Percentiles rank a stretch among this genome's conserved stretches.
Conservation (phyloP, 768 basidiomycete genomes). For the Serendipita indica region DNA sequence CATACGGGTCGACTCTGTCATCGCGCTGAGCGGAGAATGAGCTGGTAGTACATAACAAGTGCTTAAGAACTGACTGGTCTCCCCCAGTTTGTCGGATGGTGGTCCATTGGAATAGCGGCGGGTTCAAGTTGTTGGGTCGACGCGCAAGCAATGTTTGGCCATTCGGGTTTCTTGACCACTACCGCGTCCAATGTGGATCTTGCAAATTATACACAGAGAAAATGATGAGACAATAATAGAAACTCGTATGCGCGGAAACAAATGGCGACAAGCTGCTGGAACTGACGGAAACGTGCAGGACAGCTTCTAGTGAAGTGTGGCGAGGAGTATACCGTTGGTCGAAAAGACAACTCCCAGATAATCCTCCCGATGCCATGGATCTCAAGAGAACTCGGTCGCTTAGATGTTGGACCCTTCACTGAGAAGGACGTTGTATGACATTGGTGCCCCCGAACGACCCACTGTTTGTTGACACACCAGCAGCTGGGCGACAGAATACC, state of each 20-base stretch:
- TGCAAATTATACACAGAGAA: background rate
- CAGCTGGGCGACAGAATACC: background rate
- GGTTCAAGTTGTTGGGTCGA: slow-evolving; percentile 8
- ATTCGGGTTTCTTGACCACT: background rate
- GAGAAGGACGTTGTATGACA: slow-evolving; percentile 1
- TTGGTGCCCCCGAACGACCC: background rate
- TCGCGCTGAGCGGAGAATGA: slow-evolving; percentile 35
- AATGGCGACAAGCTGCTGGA: background rate
- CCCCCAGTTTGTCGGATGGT: slow-evolving; percentile 76
- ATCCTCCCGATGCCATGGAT: background rate
- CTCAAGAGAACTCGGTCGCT: background rate
- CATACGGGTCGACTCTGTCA: slow-evolving; percentile 59
- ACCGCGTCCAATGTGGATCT: background rate
- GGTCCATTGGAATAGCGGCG: slow-evolving; percentile 41
- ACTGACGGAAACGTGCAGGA: background rate
- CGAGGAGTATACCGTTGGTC: background rate
- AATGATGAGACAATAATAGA: background rate
- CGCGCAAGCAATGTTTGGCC: slow-evolving; percentile 11
- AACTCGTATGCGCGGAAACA: no score
- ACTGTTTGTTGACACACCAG: no score
- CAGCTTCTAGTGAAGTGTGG: background rate
- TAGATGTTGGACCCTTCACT: background rate
- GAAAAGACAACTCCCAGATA: background rate
- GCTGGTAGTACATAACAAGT: background rate
- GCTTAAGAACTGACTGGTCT: slow-evolving; percentile 40